Evolutionary conservation across 352 stramenopile species (phyloP).

Genomic region (Thalassiosira ordinaria): DNA sequence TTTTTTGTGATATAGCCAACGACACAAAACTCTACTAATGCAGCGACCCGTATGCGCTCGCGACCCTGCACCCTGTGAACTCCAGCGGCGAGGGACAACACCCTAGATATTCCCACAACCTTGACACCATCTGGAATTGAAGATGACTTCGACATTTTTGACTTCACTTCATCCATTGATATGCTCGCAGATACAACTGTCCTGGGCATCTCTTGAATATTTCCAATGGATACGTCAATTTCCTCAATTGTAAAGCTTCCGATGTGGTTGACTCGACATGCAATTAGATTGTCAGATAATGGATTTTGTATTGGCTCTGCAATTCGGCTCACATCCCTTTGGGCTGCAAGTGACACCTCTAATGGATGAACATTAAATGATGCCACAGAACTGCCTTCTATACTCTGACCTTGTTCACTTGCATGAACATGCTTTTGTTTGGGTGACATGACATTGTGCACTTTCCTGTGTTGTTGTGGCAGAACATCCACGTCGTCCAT

Average conservation of each 20-base stretch:
- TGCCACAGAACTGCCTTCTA: not conserved
- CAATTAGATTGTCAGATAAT: conserved; percentile 74
- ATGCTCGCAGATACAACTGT: conserved; percentile 57
- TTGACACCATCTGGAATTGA: conserved; percentile 43
- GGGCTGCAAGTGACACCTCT: conserved; percentile 12
- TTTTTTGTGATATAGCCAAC: too few relatives aligned
- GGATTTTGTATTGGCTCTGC: conserved; percentile 68
- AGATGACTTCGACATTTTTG: conserved; percentile 54
- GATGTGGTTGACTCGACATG: conserved; percentile 32
- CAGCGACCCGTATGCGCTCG: conserved; percentile 64
- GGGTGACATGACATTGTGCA: not conserved
- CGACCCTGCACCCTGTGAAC: conserved; percentile 64
- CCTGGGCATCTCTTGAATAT: conserved; percentile 40
- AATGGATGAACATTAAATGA: conserved; percentile 40
- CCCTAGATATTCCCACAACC: conserved; percentile 56
- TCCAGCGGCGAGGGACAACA: conserved; percentile 68
- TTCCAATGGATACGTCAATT: conserved; percentile 33
- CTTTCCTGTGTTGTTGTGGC: not conserved
- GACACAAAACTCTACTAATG: conserved; percentile 64
- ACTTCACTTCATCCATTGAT: conserved; percentile 62
- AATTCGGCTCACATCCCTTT: not conserved
- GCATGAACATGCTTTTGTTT: not conserved
- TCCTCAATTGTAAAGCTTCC: conserved; percentile 50
- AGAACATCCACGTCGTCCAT: not conserved
- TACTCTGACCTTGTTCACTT: not conserved